A percentile compares a stretch with the other conserved stretches of the same genome.
Conservation (phyloP, 2,329 filamentous ascomycete genomes). For the Alternaria solani region DNA sequence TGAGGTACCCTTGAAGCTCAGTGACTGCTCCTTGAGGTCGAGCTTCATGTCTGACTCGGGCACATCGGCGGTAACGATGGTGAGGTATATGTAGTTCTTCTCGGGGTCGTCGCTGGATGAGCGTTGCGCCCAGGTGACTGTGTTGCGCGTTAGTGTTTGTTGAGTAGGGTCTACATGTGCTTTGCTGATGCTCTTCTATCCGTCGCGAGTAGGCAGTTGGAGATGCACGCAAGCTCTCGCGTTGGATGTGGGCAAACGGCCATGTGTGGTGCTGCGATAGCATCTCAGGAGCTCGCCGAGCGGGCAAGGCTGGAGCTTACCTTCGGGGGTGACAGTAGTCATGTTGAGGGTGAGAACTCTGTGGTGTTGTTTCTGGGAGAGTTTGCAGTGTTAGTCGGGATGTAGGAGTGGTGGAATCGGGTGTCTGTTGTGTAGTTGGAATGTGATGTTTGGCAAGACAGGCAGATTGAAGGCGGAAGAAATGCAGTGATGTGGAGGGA, state of each 20-base stretch:
- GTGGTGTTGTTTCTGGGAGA: constrained; percentile 7
- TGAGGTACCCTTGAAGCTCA: constrained; percentile 85
- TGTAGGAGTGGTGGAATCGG: constrained; percentile 3
- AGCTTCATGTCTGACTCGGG: constrained; percentile 78
- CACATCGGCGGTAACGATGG: constrained; percentile 88
- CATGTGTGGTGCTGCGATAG: neutral
- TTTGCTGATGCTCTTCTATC: constrained; percentile 8
- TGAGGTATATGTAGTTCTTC: constrained; percentile 96
- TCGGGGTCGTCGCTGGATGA: constrained; percentile 79
- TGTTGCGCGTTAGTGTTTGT: constrained; percentile 53
- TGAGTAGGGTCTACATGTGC: neutral
- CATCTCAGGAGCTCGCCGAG: constrained; percentile 1
- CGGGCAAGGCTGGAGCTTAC: constrained; percentile 46
- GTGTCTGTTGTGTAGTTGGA: constrained; percentile 22
- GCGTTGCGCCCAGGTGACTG: constrained; percentile 98
- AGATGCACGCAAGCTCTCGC: neutral
- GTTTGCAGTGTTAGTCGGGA: neutral
- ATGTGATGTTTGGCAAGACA: constrained; percentile 31
- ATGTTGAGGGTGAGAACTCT: constrained; percentile 27
- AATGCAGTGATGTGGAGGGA: constrained; percentile 46
- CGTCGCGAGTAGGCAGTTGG: neutral
- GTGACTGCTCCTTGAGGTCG: constrained; percentile 72
- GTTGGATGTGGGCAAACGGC: neutral
- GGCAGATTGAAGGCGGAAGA: constrained; percentile 44
- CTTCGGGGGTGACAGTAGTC: constrained; percentile 51